Evolutionary conservation across 1,139 yeast genomes (phyloP).

Genomic region (Wickerhamiella infanticola): DNA sequence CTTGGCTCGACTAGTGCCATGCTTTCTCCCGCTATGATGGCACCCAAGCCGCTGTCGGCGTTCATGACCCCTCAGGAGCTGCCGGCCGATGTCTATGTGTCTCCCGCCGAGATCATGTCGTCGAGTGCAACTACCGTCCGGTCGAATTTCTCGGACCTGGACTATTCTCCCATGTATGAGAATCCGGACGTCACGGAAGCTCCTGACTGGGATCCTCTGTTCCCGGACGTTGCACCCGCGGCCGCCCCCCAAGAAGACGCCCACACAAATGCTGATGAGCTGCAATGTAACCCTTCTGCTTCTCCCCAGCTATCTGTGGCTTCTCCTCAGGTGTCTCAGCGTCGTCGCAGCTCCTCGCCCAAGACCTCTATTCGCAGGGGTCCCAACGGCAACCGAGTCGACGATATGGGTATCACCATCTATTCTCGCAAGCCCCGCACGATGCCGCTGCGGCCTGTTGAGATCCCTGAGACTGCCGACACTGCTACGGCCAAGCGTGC

Average conservation of each 20-base stretch:
- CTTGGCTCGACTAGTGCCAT: conserved; percentile 3
- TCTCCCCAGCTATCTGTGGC: not conserved
- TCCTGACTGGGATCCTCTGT: conserved; percentile 23
- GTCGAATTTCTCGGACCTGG: conserved; percentile 12
- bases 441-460: conserved; percentile 45
- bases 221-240: conserved; percentile 11
- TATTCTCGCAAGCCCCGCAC: conserved; percentile 28
- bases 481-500: conserved; percentile 73
- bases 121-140: not conserved
- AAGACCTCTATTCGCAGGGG: not conserved
- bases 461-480: conserved; percentile 33
- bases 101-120: not conserved
- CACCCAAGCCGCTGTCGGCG: conserved; percentile 7
- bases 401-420: conserved; percentile 25
- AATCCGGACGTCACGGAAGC: conserved; percentile 20
- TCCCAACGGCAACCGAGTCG: conserved; percentile 15
- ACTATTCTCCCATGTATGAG: conserved; percentile 24
- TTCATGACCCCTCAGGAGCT: not conserved
- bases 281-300: not conserved
- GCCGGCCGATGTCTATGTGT: not conserved
- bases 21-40: conserved; percentile 15
- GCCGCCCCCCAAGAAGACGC: not conserved
- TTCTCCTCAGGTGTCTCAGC: not conserved
- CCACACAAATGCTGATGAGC: not conserved
- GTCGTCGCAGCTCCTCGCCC: not conserved